phyloP scores from a whole-genome alignment of 208 protist genomes.

The Trypanosomatidae sp. region DNA sequence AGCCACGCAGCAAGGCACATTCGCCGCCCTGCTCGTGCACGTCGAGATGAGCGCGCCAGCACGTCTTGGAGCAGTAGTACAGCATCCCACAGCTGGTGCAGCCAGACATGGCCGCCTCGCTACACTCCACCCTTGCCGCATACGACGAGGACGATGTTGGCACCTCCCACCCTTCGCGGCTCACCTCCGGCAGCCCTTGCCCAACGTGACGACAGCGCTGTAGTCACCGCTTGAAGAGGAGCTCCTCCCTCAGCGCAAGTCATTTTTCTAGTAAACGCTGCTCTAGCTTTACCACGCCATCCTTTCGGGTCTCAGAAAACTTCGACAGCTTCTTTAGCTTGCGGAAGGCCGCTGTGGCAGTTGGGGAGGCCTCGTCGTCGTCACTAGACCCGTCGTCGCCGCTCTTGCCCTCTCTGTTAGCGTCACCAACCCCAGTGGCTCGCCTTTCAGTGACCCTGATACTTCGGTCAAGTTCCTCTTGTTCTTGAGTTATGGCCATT shows the following conservation, averaged over 20 bases:
- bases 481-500: conserved; percentile 38
- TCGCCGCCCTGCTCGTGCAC: conserved; percentile 44
- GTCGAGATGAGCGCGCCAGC: conserved; percentile 36
- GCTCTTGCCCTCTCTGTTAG: background rate
- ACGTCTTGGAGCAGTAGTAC: conserved; percentile 56
- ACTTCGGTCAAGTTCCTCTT: conserved; percentile 17
- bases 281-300: conserved; percentile 43
- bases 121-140: background rate
- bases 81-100: conserved; percentile 61
- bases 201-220: conserved; percentile 2
- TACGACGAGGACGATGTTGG: background rate
- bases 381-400: background rate
- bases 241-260: conserved; percentile 31
- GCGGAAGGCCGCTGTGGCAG: background rate
- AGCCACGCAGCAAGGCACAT: conserved; percentile 47
- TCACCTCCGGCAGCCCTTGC: conserved; percentile 7
- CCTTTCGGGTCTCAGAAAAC: conserved; percentile 50
- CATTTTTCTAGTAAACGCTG: conserved; percentile 35
- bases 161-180: conserved; percentile 17
- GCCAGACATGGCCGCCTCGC: conserved; percentile 30
- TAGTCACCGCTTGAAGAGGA: conserved; percentile 27
- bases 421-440: conserved; percentile 2
- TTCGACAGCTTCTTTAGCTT: conserved; percentile 61
- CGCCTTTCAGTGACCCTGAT: background rate
- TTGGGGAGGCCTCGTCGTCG: background rate